phyloP scores from a whole-genome alignment of 2,329 filamentous ascomycete genomes.

The Coniochaeta sp. region DNA sequence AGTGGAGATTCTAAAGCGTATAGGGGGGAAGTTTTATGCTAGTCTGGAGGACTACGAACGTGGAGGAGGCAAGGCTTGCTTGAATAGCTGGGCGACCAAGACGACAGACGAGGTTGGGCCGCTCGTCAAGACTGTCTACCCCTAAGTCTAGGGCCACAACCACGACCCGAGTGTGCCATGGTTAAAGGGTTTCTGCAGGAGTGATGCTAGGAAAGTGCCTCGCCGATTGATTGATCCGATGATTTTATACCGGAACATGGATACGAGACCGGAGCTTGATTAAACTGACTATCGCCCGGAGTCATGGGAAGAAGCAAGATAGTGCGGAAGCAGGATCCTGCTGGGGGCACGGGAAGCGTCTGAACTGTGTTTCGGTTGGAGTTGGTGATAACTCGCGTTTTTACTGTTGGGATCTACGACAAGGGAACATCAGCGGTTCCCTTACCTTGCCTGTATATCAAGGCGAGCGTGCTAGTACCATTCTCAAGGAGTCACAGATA shows the following conservation, averaged over 20 bases:
- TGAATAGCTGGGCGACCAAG: constrained; percentile 2
- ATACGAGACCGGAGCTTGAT: neutral
- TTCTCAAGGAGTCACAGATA: neutral
- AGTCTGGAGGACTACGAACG: constrained; percentile 3
- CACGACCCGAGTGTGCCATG: no score
- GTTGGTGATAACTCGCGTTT: neutral
- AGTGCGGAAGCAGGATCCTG: neutral
- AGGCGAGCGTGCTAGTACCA: neutral
- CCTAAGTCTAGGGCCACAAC: no score
- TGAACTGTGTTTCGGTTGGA: neutral
- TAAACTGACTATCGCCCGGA: neutral
- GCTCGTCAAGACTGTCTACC: neutral
- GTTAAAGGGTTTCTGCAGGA: neutral
- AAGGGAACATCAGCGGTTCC: neutral
- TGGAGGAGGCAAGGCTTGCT: neutral
- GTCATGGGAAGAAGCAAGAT: neutral
- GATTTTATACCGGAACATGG: neutral
- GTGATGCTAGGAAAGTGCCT: neutral
- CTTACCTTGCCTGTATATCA: neutral
- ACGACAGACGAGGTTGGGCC: neutral
- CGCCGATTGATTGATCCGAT: neutral
- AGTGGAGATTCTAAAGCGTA: constrained; percentile 3
- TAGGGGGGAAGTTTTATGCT: constrained; percentile 2
- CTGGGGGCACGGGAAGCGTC: neutral
- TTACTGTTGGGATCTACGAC: neutral